A percentile compares a stretch with the other conserved stretches of the same genome.
phyloP scores from a whole-genome alignment of 208 protist species.

The Acanthamoeba lenticulata region DNA sequence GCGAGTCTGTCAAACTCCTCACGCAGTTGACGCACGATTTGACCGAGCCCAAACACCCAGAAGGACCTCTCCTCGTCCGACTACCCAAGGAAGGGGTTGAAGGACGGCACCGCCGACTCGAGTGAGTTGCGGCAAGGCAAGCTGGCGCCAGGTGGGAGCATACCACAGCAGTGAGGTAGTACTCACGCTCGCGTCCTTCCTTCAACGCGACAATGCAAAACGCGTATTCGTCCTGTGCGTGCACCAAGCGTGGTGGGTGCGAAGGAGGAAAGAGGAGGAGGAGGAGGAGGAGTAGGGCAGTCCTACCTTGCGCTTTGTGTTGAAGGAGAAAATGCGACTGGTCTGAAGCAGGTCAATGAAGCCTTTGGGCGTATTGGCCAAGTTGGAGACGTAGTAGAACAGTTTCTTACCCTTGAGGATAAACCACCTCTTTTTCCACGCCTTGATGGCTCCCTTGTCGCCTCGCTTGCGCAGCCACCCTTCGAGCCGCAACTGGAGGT shows the following conservation, averaged over 20 bases:
- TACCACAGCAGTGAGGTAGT: slow-evolving; percentile 37
- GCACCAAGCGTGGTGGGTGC: not conserved
- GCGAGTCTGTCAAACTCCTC: slow-evolving; percentile 26
- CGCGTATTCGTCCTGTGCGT: not conserved
- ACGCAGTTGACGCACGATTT: slow-evolving; percentile 18
- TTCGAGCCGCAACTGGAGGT: slow-evolving; percentile 21
- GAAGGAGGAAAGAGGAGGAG: not conserved
- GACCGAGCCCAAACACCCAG: slow-evolving; percentile 28
- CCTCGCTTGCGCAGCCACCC: slow-evolving; percentile 46
- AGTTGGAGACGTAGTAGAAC: slow-evolving; percentile 56
- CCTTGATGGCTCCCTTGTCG: slow-evolving; percentile 47
- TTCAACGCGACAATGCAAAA: slow-evolving; percentile 44
- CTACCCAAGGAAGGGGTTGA: too few relatives aligned
- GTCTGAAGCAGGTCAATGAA: slow-evolving; percentile 58
- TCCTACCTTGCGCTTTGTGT: slow-evolving; percentile 15
- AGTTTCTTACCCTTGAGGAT: slow-evolving; percentile 60
- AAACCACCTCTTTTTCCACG: slow-evolving; percentile 44
- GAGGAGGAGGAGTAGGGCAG: not conserved
- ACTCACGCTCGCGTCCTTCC: slow-evolving; percentile 24
- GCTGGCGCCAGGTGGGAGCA: too few relatives aligned
- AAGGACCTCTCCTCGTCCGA: slow-evolving; percentile 29
- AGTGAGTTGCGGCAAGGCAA: too few relatives aligned
- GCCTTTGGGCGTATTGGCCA: slow-evolving; percentile 38
- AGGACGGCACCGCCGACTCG: too few relatives aligned
- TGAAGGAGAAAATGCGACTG: slow-evolving; percentile 24